Base-by-base conservation (phyloP, 2,329 filamentous ascomycete species). In the Calonectria henricotiae region DNA sequence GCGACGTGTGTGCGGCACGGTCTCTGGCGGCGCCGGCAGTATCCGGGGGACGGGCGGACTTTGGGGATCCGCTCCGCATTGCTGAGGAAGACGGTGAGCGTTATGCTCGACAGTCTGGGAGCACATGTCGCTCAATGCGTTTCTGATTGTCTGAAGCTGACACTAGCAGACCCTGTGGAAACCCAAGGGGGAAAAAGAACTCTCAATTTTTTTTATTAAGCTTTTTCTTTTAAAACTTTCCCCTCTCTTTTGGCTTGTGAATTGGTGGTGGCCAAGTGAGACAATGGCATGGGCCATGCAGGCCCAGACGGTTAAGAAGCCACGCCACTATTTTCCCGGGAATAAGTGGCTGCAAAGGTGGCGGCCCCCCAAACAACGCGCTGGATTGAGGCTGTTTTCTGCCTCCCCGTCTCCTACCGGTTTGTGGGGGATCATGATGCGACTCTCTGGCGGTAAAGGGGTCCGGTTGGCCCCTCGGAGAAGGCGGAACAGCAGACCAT, bases 11-110 rank as follows among this genome's bases (percentile, higher is more conserved):
- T 49, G 54, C 62, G 67, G 63, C 75, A 67, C 67, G 49, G 69
- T 68, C 60, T 39, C 61, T 68, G 65, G 41, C 51, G 30, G 49
- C 63, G 67, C 39, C 51, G 30, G 49, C 63, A 75, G 70, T 43
- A 69, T 69, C 51, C 62, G 67, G 62, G 30, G 49, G 47, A 44
- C 61, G 44, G 66, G 63, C 51, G 17, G 41, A 13, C 41, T 43
- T 49, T 61, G 30, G 43, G 41, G 43, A 30, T 30, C 27, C 27
- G 44, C 41, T 55, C 62, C 61, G 66, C 61, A 65, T 49, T 58
- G 61, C 61, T 64, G 64, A 73, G 66, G 54, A 54, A 75, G 62
- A 75, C 73, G 73, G 67, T 73, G 69, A 74, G 60, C 15, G 58
- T 55, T 27, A 66, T 44, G 63, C 35, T 47, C 32, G 51, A 32